Conservation (phyloP, 768 basidiomycete genomes). For the Psilocybe subaeruginosa region DNA sequence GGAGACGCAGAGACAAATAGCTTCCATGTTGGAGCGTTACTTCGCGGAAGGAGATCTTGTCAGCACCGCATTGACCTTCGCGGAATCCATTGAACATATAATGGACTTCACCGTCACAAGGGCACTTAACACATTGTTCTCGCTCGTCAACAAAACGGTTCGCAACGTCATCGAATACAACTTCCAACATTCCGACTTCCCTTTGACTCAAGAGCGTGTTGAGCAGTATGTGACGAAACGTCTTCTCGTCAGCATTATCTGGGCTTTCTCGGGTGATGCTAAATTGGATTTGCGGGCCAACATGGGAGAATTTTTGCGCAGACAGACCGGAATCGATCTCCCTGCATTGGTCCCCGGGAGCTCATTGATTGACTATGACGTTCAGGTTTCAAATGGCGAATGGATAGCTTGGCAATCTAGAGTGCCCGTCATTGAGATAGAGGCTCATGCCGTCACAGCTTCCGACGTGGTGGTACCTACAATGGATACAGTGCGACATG, state of each 20-base stretch:
- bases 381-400: conserved; percentile 81
- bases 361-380: conserved; percentile 95
- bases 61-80: conserved; percentile 74
- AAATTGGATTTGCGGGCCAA: conserved; percentile 86
- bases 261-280: conserved; percentile 99
- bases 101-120: conserved; percentile 97
- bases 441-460: conserved; percentile 93
- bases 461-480: conserved; percentile 98
- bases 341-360: conserved; percentile 74
- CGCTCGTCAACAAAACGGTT: conserved; percentile 93
- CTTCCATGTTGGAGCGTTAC: conserved; percentile 75
- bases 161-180: conserved; percentile 96
- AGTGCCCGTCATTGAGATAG: conserved; percentile 95
- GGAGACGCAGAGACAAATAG: conserved; percentile 74
- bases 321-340: conserved; percentile 87
- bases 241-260: conserved; percentile 88
- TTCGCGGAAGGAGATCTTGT: conserved; percentile 86
- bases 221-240: conserved; percentile 93
- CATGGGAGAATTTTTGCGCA: conserved; percentile 86
- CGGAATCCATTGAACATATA: conserved; percentile 91
- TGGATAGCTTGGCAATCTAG: conserved; percentile 93
- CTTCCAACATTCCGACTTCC: conserved; percentile 93
- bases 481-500: conserved; percentile 97
- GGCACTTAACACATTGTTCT: conserved; percentile 95
- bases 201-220: conserved; percentile 78